Conservation (phyloP, 441 rosid species). For the Adansonia rubrostipa region DNA sequence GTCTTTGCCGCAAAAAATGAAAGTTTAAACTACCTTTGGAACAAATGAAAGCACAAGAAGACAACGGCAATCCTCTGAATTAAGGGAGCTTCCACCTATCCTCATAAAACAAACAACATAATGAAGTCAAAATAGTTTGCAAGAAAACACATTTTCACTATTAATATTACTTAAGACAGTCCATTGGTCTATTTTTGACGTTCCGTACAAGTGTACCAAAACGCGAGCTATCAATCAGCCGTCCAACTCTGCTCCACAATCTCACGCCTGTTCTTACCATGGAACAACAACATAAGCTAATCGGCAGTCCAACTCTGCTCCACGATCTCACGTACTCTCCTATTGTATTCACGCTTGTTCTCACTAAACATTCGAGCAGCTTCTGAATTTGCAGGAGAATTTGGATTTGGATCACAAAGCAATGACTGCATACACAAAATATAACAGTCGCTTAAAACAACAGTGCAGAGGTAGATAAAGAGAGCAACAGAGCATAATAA, state of each 20-base stretch:
- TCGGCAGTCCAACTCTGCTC: constrained; percentile 87
- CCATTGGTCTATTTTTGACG: constrained; percentile 24
- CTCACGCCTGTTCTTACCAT: constrained; percentile 62
- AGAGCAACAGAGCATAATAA: neutral
- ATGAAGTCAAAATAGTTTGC: constrained; percentile 27
- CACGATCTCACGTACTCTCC: constrained; percentile 73
- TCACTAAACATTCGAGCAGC: constrained; percentile 74
- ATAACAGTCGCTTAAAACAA: neutral
- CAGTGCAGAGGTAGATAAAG: neutral
- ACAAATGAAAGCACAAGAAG: neutral
- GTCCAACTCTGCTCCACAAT: constrained; percentile 74
- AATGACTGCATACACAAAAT: constrained; percentile 47
- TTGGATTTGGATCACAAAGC: constrained; percentile 73
- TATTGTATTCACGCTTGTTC: constrained; percentile 77
- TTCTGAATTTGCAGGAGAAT: constrained; percentile 75
- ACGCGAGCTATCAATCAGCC: constrained; percentile 46
- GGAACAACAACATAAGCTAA: constrained; percentile 27
- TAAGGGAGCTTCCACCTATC: constrained; percentile 32
- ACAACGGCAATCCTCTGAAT: constrained; percentile 24
- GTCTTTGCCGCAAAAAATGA: neutral
- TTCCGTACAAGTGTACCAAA: constrained; percentile 26
- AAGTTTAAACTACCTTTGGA: neutral
- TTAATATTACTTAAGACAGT: constrained; percentile 31
- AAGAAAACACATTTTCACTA: constrained; percentile 22
- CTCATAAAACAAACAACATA: constrained; percentile 36